Evolutionary conservation across 2,329 filamentous ascomycete genomes (phyloP), one percentile per base, ranked within the genome.

Genomic region (Pezicula neosporulosa): DNA sequence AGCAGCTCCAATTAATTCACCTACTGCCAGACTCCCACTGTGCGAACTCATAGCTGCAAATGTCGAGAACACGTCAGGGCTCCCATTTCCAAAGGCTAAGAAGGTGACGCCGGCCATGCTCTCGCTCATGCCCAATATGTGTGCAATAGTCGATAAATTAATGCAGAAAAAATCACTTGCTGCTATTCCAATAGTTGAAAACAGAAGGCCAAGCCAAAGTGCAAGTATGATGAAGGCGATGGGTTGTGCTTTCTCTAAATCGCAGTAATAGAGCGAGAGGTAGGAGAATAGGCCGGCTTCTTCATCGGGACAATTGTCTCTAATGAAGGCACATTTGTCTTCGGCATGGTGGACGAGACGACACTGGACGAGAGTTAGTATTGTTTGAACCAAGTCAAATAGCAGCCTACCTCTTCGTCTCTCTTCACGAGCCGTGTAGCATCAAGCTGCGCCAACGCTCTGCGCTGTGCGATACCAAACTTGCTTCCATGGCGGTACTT

Each of bases 121-220:
- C 74, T 99, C 92, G 68, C 92, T 97, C 75, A 99, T 86, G 18
- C 93, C 92, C 27, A 97, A 77, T 48, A 97, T 83, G 51, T 80
- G 86, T 19, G 94, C 86, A 61, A 99, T 94, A 12, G 94, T 97
- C 69, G 89, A 94, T 33, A 99, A 79, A 66, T 99, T 96, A 72
- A 97, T 84, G 71, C 92, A 97, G 72, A 99, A 94, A 75, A 99
- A 99, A 72, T 99, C 94, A 70, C 91, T 97, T 19, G 94, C 94
- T 13, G 94, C 94, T 57, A 99, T 97, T 53, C 94, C 94, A 58
- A 99, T 97, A 13, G 94, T 97, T 60, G 89, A 93, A 72, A 99
- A 99, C 7, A 99, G 82, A 49, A 97, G 74, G 36, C 83, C 88
- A 6, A 97, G 81, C 94, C 94, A 99, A 54, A 85, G 62, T 15